A percentile compares a stretch with the other conserved stretches of the same genome.
Evolutionary conservation across 1,139 yeast genomes (phyloP).

Genomic region (Lodderomyces jiufengensis): DNA sequence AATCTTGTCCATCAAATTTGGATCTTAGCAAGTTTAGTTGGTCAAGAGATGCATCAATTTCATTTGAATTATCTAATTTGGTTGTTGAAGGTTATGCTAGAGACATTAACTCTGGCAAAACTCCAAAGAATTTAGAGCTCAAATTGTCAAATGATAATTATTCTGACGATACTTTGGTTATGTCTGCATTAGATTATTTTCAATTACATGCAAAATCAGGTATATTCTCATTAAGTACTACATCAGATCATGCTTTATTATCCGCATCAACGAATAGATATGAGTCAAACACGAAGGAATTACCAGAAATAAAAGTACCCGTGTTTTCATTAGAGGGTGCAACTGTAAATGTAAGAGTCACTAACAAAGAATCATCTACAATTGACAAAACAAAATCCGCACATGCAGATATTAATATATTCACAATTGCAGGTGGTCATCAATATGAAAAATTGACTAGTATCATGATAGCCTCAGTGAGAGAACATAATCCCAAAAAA

Average conservation of each 20-base stretch:
- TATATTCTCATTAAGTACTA: conserved; percentile 47
- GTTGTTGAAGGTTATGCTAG: conserved; percentile 71
- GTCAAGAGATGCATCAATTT: conserved; percentile 18
- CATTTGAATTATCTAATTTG: conserved; percentile 40
- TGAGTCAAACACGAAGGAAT: conserved; percentile 20
- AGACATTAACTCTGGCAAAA: conserved; percentile 30
- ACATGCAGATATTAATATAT: conserved; percentile 75
- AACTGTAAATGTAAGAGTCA: conserved; percentile 43
- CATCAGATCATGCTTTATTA: conserved; percentile 35
- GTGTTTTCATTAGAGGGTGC: conserved; percentile 45
- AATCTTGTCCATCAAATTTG: conserved; percentile 35
- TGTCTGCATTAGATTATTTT: conserved; percentile 74
- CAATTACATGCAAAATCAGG: conserved; percentile 75
- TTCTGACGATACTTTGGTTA: conserved; percentile 53
- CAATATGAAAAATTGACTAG: conserved; percentile 68
- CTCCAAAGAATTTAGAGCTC: conserved; percentile 47
- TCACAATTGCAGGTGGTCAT: conserved; percentile 79
- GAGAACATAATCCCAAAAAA: conserved; percentile 57
- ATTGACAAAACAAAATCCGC: conserved; percentile 14
- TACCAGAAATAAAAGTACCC: conserved; percentile 20
- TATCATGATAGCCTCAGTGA: conserved; percentile 78
- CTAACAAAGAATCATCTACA: conserved; percentile 10
- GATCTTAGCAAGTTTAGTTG: conserved; percentile 63
- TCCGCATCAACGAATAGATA: conserved; percentile 31
- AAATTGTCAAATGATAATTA: conserved; percentile 19